phyloP scores from a whole-genome alignment of 306 rosid species.

The Vigna trinervia region DNA sequence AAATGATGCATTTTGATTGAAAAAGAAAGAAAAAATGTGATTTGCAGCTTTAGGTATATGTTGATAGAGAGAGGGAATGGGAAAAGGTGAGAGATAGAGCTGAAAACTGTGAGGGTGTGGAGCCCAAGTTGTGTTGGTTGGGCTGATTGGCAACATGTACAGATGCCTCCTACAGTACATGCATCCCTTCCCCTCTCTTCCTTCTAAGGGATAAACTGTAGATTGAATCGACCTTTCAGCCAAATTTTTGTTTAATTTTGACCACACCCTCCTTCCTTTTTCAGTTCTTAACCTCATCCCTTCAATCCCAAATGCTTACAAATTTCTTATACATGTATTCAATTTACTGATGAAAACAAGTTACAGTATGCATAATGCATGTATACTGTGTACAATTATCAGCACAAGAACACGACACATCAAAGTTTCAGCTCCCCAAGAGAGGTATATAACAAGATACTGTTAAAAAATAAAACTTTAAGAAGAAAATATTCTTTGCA shows the following conservation, averaged over 20 bases:
- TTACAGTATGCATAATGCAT: too few species aligned
- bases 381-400: too few species aligned
- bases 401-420: too few species aligned
- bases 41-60: conserved; percentile 42
- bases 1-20: too few species aligned
- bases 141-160: conserved; percentile 54
- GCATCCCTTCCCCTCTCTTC: conserved; percentile 12
- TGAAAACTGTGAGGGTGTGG: conserved; percentile 52
- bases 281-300: conserved; percentile 26
- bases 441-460: too few species aligned
- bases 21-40: conserved; percentile 32
- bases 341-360: too few species aligned
- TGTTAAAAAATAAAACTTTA: too few species aligned
- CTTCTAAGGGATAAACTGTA: conserved; percentile 58
- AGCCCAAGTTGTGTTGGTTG: conserved; percentile 52
- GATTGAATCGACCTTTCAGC: conserved; percentile 65
- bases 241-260: conserved; percentile 40
- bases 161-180: conserved; percentile 51
- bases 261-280: conserved; percentile 37
- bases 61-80: conserved; percentile 36
- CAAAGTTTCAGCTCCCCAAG: too few species aligned
- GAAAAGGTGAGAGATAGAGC: conserved; percentile 42
- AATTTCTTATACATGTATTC: too few species aligned
- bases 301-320: not conserved
- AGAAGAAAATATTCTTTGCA: not conserved